phyloP scores from a whole-genome alignment of 164 flowering plant species.

The Akebia trifoliata region DNA sequence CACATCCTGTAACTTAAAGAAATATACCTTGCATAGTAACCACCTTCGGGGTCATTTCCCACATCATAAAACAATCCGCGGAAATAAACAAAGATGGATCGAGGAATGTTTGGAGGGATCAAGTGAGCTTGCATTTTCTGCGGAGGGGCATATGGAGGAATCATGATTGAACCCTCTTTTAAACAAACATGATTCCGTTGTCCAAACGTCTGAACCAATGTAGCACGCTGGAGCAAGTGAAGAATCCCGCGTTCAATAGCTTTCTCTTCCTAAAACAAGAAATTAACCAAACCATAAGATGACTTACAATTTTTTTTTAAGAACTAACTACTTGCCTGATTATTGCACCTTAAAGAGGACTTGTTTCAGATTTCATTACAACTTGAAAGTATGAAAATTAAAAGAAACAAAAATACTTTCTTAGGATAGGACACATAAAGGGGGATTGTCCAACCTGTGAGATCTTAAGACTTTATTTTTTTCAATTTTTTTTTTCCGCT shows the following conservation, averaged over 20 bases:
- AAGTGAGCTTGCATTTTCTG: slow-evolving; percentile 94
- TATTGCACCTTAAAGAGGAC: too few species aligned
- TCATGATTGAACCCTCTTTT: slow-evolving; percentile 80
- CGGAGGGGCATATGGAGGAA: slow-evolving; percentile 98
- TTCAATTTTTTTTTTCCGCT: too few species aligned
- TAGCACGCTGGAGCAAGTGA: slow-evolving; percentile 75
- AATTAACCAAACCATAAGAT: background rate
- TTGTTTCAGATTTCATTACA: too few species aligned
- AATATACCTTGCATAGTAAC: slow-evolving; percentile 91
- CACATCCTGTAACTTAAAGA: too few species aligned
- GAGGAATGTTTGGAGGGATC: slow-evolving; percentile 76
- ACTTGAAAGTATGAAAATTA: background rate
- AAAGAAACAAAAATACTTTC: background rate
- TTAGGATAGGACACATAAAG: too few species aligned
- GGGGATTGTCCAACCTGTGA: background rate
- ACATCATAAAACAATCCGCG: slow-evolving; percentile 93
- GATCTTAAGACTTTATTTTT: too few species aligned
- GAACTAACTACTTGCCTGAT: too few species aligned
- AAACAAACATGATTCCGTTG: slow-evolving; percentile 93
- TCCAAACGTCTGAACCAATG: slow-evolving; percentile 96
- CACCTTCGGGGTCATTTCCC: slow-evolving; percentile 93
- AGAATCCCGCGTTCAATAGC: slow-evolving; percentile 94
- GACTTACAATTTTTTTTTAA: background rate
- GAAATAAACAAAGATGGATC: slow-evolving; percentile 96
- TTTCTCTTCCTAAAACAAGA: slow-evolving; percentile 71